Base-by-base conservation (phyloP, 345 rosid species). In the Barbarea vulgaris region DNA sequence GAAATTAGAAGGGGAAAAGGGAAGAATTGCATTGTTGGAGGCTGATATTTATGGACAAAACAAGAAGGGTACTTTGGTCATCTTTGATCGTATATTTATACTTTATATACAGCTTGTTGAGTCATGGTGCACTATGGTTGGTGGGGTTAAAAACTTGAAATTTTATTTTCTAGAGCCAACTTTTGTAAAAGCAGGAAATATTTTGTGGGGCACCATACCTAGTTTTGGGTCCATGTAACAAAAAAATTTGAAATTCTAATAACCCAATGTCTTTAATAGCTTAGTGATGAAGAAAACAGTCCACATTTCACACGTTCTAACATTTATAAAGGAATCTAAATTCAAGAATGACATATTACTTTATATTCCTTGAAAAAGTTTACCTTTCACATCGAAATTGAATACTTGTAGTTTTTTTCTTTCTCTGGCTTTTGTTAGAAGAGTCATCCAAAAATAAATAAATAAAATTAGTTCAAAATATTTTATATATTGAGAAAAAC, bases 21-120 rank as follows among this genome's bases (percentile, higher is more conserved):
- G 96, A 91, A 89, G 93, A 89, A 85, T 64, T 82, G 97, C 87
- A 76, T 83, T 66, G 70, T 81, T 22, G 86, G 88, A 75, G 89
- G 17, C 51, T 70, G 56, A 54, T 87, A 93, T 89, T 91, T 93
- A 93, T 72, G 68, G 87, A 4, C 82, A 52, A 73, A 30, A 9
- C 7, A 25, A n/a, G 36, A 42, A 9, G 86, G 81, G 79, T 46
- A 80, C 50, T 80, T 72, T 64, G 6, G 81, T 84, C 22, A 34
- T 60, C 56, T 21, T 52, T 33, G 10, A 61, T 24, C 58, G 70
- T 76, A 62, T 34, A 28, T n/a, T 24, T 53, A 44, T 62, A 76
- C 65, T 10, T 65, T 53, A 76, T 61, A 53, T 22, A 9, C 74
- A 69, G 53, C 88, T 83, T 83, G 84, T 85, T 74, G 81, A 83